Evolutionary conservation across 2,329 filamentous ascomycete species (phyloP).

Genomic region (Blastomyces parvus): DNA sequence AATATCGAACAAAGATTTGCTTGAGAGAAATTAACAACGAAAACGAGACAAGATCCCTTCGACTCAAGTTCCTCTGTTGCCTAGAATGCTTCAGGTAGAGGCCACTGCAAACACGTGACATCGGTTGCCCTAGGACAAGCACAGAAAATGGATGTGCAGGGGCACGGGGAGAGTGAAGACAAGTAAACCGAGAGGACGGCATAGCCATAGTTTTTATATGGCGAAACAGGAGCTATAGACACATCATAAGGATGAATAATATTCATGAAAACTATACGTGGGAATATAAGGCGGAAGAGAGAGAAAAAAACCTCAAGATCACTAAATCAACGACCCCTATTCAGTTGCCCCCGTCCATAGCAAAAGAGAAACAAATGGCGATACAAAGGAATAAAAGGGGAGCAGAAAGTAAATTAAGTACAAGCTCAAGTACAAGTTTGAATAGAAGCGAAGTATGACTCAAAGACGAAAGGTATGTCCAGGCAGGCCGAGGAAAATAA

Average conservation of each 20-base stretch:
- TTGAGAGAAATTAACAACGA: not conserved
- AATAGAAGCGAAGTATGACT: not conserved
- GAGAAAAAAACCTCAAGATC: not conserved
- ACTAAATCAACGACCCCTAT: not conserved
- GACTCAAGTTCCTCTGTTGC: not conserved
- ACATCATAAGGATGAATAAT: conserved; percentile 1
- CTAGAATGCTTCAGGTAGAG: not conserved
- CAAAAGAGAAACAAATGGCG: not conserved
- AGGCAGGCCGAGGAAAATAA: not conserved
- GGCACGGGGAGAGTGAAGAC: too few relatives aligned
- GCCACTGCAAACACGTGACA: not conserved
- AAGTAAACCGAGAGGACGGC: not conserved
- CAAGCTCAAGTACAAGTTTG: conserved; percentile 1
- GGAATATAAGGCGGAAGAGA: not conserved
- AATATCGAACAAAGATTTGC: not conserved
- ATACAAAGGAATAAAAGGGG: not conserved
- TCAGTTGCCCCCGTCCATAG: not conserved
- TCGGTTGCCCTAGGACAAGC: not conserved
- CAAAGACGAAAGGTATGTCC: not conserved
- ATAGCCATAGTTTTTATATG: not conserved
- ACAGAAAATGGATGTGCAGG: not conserved
- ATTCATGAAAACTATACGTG: conserved; percentile 2
- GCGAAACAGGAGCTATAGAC: not conserved
- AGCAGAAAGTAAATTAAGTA: conserved; percentile 1
- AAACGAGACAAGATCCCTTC: not conserved